Conservation (phyloP, 441 rosid species). For the Omphalea diandra region DNA sequence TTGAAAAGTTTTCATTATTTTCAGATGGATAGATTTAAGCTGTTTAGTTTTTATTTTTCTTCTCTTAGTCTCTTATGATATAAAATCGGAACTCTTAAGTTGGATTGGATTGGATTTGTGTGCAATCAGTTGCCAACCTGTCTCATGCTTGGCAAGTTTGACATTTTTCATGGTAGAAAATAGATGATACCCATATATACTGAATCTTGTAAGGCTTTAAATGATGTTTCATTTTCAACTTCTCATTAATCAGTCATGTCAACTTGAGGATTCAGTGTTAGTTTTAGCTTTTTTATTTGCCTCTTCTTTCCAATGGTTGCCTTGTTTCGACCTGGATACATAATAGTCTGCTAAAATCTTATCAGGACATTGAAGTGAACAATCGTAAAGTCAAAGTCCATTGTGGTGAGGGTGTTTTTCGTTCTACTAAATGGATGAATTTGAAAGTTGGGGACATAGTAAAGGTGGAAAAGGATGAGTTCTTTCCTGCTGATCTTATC, state of each 20-base stretch:
- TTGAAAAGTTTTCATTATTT: conserved; percentile 4
- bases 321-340: background rate
- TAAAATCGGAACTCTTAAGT: background rate
- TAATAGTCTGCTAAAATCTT: conserved; percentile 17
- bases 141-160: background rate
- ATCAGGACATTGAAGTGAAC: conserved; percentile 77
- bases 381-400: conserved; percentile 66
- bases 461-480: conserved; percentile 83
- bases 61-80: background rate
- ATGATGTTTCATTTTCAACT: background rate
- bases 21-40: background rate
- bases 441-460: conserved; percentile 85
- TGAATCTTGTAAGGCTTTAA: background rate
- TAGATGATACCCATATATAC: background rate
- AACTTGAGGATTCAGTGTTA: conserved; percentile 1
- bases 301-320: background rate
- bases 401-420: conserved; percentile 59
- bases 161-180: background rate
- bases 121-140: background rate
- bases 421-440: conserved; percentile 60
- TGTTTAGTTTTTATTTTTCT: background rate
- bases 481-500: conserved; percentile 92
- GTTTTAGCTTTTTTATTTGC: background rate
- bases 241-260: background rate
- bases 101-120: background rate